Percentiles rank a stretch among this genome's conserved stretches.
phyloP scores from a whole-genome alignment of 2,329 filamentous ascomycete species.

The Talaromyces funiculosus region DNA sequence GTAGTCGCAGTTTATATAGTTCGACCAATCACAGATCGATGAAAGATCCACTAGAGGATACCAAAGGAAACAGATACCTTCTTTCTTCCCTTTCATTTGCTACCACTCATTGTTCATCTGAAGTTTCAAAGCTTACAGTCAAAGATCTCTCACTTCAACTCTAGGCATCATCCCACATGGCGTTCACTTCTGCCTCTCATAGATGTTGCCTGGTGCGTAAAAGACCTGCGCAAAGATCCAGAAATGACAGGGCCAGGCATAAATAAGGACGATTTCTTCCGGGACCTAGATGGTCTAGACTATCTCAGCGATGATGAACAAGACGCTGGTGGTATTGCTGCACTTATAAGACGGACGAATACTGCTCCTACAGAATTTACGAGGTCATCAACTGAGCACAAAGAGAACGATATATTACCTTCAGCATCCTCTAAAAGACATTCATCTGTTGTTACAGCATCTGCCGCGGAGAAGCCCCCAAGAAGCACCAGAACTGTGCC shows the following conservation, averaged over 20 bases:
- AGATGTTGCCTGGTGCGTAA: not conserved
- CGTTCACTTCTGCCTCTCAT: not conserved
- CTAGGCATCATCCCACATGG: conserved; percentile 12
- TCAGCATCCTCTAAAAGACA: not conserved
- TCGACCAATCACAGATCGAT: not conserved
- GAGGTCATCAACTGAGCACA: not conserved
- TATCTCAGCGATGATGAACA: conserved; percentile 21
- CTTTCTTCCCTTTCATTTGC: not conserved
- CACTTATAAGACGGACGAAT: not conserved
- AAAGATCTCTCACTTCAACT: not conserved
- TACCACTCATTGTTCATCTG: not conserved
- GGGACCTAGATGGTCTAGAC: conserved; percentile 30
- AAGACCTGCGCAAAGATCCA: not conserved
- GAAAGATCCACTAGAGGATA: not conserved
- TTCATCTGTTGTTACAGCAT: not conserved
- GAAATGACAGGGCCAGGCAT: not conserved
- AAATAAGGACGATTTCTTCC: conserved; percentile 27
- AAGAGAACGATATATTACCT: not conserved
- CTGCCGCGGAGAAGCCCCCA: not conserved
- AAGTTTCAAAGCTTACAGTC: not conserved
- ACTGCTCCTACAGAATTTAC: not conserved
- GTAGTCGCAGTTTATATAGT: conserved; percentile 4
- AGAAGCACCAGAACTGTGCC: not conserved
- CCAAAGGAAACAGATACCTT: not conserved
- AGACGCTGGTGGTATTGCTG: conserved; percentile 11